Percentiles rank a stretch among this genome's conserved stretches.
phyloP scores from a whole-genome alignment of 768 basidiomycete species.

The Rhodosporidiobolus sp. region DNA sequence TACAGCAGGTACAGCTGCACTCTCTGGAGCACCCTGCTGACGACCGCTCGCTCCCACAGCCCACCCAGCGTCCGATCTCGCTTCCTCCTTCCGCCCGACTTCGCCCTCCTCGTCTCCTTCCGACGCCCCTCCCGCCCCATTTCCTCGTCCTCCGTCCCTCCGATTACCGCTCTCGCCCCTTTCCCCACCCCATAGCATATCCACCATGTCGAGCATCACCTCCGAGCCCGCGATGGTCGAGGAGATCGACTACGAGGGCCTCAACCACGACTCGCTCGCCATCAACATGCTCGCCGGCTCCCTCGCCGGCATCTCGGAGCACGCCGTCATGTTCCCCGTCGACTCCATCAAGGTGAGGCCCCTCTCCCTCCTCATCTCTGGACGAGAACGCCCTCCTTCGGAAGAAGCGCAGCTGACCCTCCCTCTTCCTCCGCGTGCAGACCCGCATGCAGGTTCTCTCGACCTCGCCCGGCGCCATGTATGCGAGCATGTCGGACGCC shows the following conservation, averaged over 20 bases:
- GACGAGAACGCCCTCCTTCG: not conserved
- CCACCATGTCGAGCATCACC: not conserved
- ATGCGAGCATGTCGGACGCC: constrained; percentile 84
- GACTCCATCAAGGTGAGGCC: constrained; percentile 90
- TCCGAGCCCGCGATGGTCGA: constrained; percentile 28
- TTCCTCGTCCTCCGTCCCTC: not conserved
- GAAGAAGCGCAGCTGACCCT: not conserved
- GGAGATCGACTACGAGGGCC: constrained; percentile 54
- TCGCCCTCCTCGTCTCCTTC: no score
- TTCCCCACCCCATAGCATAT: not conserved
- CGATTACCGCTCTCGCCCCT: no score
- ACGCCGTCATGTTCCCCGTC: constrained; percentile 96
- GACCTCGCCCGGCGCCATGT: constrained; percentile 76
- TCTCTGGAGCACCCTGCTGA: no score
- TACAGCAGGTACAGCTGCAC: no score
- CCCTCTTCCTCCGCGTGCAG: constrained; percentile 52
- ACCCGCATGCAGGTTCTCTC: constrained; percentile 99
- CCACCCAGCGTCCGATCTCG: no score
- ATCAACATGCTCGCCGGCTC: constrained; percentile 98
- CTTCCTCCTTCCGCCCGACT: no score
- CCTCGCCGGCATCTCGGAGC: constrained; percentile 95
- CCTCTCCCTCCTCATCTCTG: not conserved
- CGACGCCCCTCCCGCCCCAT: not conserved
- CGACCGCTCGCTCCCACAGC: no score
- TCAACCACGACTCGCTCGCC: constrained; percentile 72